Evolutionary conservation across 140 eudicot species (phyloP), one percentile per base, ranked within the genome.

Genomic region (Flaveria floridana): DNA sequence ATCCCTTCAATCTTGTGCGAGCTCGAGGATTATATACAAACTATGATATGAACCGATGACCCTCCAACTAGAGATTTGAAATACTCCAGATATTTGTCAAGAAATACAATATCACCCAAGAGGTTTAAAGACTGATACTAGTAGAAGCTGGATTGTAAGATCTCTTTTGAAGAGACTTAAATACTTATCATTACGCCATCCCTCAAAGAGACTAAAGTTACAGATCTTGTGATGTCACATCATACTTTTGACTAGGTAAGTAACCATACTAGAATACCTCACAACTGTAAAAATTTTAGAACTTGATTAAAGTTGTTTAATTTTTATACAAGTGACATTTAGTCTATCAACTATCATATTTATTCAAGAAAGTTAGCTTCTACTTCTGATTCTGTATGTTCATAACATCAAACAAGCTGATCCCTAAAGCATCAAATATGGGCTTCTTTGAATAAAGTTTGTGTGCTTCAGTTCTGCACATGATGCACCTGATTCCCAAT

Each of bases 391-490:
- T 87, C 93, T 57, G 82, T 83, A 73, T 79, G 84, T 73, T 89
- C 93, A 65, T 85, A 82, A 89, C 81, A 14, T 87, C 91, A 78
- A 73, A 82, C 78, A 89, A 53, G 59, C 82, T 90, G 72, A 89
- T 77, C 65, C 96, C 94, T 15, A 89, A 80, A 48, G 96, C 87
- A 79, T 89, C 96, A 73, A 89, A 89, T 78, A 89, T 83, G 3
- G 96, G 87, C 67, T 87, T 89, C 76, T 79, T 89, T 7, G 94
- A 81, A 75, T 87, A 87, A 3, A 89, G 87, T 81, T 89, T 89
- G 79, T 89, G 89, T 11, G 94, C 94, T 66, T 89, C 91, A 52
- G 96, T 94, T 87, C 91, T 78, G 72, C 96, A 87, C 94, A 89
- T 89, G 84, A 89, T 84, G 83, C 96, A 89, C 85, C 95, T 88